phyloP scores from a whole-genome alignment of 768 basidiomycete genomes.

The Suillus placidus region DNA sequence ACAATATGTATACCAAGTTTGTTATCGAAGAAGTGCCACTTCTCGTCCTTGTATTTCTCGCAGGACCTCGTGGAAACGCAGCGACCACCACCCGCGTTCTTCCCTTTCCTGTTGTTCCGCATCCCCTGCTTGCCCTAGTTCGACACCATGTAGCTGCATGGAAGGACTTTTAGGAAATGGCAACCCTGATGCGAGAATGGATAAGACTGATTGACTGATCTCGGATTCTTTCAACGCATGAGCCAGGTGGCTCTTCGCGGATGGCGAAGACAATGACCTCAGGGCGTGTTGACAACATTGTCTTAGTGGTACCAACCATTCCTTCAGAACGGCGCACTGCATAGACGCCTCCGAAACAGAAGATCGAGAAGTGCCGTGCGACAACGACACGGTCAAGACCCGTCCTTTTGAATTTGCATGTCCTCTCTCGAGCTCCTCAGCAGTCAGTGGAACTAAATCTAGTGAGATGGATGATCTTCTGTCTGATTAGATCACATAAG shows the following conservation, averaged over 20 bases:
- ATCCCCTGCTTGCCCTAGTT: conserved; percentile 30
- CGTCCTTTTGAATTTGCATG: conserved; percentile 35
- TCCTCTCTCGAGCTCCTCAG: conserved; percentile 41
- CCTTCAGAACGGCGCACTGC: conserved; percentile 16
- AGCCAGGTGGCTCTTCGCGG: conserved; percentile 28
- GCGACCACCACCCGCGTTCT: conserved; percentile 75
- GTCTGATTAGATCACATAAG: conserved; percentile 21
- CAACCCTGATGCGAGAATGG: conserved; percentile 46
- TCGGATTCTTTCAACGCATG: conserved; percentile 33
- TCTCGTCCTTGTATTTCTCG: conserved; percentile 49
- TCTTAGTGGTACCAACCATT: conserved; percentile 56
- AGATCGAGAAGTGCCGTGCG: conserved; percentile 17
- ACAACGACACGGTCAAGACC: conserved; percentile 40
- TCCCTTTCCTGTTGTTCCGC: conserved; percentile 55
- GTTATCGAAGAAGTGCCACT: conserved; percentile 4
- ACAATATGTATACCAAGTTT: background rate
- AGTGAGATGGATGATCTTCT: conserved; percentile 41
- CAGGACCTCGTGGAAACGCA: conserved; percentile 65
- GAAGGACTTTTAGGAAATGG: conserved; percentile 79
- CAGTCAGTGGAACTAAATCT: conserved; percentile 52
- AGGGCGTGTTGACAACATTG: conserved; percentile 53
- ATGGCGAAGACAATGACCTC: conserved; percentile 41
- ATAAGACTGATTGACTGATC: conserved; percentile 37
- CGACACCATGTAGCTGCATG: conserved; percentile 47
- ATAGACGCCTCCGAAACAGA: conserved; percentile 1